These are phyloP conservation scores for Prunus padus DNA, from an alignment of 306 rosid genomes.

Conservation along the genomic window DNA sequence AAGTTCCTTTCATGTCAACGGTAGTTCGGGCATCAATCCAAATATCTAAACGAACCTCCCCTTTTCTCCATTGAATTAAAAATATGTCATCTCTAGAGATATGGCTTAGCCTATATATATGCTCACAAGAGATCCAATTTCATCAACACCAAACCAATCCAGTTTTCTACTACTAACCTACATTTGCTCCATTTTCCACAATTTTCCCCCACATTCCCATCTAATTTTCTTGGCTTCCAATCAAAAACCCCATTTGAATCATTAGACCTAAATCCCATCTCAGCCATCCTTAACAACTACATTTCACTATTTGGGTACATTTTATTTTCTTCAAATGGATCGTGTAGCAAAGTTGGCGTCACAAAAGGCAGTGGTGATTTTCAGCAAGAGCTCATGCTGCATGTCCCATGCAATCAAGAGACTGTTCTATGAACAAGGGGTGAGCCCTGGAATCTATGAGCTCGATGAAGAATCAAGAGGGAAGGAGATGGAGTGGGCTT, in stretches of 20 bases:
- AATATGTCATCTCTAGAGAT: not conserved
- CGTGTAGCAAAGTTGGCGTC: constrained; percentile 69
- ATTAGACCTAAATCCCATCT: not conserved
- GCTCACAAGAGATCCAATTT: constrained; percentile 23
- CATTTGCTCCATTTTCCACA: constrained; percentile 3
- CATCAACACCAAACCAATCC: constrained; percentile 24
- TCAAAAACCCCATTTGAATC: not conserved
- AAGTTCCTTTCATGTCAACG: constrained; percentile 39
- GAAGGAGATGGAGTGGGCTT: constrained; percentile 91
- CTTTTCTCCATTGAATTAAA: constrained; percentile 12
- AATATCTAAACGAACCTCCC: constrained; percentile 37
- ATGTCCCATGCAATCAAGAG: constrained; percentile 93
- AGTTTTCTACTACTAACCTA: not conserved
- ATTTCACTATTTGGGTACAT: not conserved
- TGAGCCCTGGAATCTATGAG: constrained; percentile 78
- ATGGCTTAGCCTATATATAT: constrained; percentile 23
- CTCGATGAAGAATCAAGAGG: constrained; percentile 76
- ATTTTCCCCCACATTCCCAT: constrained; percentile 3
- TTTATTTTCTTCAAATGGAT: constrained; percentile 47
- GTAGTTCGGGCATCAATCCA: constrained; percentile 34
- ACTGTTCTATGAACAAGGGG: constrained; percentile 86
- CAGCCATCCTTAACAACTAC: not conserved
- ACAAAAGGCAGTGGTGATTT: constrained; percentile 90
- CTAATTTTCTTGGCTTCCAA: constrained; percentile 7
- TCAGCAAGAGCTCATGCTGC: constrained; percentile 98